A percentile compares a stretch with the other conserved stretches of the same genome.
phyloP scores from a whole-genome alignment of 768 basidiomycete genomes.

The Lentinula sp. region DNA sequence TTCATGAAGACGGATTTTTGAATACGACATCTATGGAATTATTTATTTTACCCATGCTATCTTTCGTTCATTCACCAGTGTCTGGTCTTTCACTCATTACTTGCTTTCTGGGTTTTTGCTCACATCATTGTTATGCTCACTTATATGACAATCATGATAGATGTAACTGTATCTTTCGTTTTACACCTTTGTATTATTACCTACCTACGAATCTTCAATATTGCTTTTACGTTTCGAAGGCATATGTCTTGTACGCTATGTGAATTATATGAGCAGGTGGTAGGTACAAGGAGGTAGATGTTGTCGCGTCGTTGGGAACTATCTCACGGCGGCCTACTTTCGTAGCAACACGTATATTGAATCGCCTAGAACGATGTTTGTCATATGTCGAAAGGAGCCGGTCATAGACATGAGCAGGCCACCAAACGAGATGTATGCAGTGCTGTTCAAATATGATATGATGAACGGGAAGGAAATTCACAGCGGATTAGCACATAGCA shows the following conservation, averaged over 20 bases:
- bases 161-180: background rate
- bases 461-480: background rate
- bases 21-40: background rate
- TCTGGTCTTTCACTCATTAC: background rate
- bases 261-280: too few species aligned
- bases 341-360: slow-evolving; percentile 87
- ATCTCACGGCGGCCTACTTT: slow-evolving; percentile 32
- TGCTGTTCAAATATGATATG: slow-evolving; percentile 40
- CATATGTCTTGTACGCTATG: too few species aligned
- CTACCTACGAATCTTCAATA: background rate
- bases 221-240: too few species aligned
- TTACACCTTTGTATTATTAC: background rate
- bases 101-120: background rate
- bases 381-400: slow-evolving; percentile 89
- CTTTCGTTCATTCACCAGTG: background rate
- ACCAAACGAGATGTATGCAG: slow-evolving; percentile 94
- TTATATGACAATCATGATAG: background rate
- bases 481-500: slow-evolving; percentile 10
- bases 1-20: slow-evolving; percentile 10
- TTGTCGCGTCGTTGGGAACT: background rate
- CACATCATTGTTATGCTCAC: background rate
- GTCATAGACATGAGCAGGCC: slow-evolving; percentile 92
- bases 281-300: too few species aligned
- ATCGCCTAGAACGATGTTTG: slow-evolving; percentile 88
- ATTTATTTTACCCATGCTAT: background rate